Evolutionary conservation across 2,329 filamentous ascomycete genomes (phyloP), one percentile per base, ranked within the genome.

Genomic region (Colletotrichum sp.): DNA sequence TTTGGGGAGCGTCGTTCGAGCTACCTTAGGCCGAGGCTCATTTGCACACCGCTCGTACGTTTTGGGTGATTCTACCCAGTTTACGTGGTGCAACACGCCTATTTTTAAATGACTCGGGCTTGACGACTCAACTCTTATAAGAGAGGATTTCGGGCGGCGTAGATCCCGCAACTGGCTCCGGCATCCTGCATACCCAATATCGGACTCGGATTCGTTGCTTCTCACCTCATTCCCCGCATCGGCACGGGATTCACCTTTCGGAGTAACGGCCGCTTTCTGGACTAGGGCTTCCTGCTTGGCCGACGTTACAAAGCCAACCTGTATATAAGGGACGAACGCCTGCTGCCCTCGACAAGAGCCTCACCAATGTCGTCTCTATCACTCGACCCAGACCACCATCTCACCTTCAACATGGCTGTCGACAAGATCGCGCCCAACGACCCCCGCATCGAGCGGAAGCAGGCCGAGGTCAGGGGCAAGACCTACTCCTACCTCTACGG

Each of bases 351-450:
- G 26, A 8, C 43, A 16, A 61, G 30, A 61, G 28, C 30, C 58
- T 63, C 30, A 9, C 16, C 64, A 26, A n/a, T n/a, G 18, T 36
- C 24, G 26, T 24, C 65, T 36, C 48, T 24, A n/a, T 18, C 65
- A 34, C 30, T 38, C 24, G 36, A 16, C 36, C n/a, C 24, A 38
- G 24, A 48, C 68, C 21, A 28, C 38, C n/a, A n/a, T 21, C 43
- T n/a, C 24, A 69, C 26, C 67, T 75, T 67, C 77, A 78, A 78
- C 79, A 92, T 91, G 88, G 82, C 89, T 66, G 83, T 89, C 57
- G 90, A 93, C 82, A 94, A 94, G 82, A 90, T 96, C 77, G 87
- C 88, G 24, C 89, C 89, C 55, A 89, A 90, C 77, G 95, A 96
- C 86, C 81, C 92, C 38, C 90, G 94, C 77, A 89, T 95, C 80